Evolutionary conservation across 768 basidiomycete genomes (phyloP), one percentile per base, ranked within the genome.

Genomic region (Asterophora parasitica): DNA sequence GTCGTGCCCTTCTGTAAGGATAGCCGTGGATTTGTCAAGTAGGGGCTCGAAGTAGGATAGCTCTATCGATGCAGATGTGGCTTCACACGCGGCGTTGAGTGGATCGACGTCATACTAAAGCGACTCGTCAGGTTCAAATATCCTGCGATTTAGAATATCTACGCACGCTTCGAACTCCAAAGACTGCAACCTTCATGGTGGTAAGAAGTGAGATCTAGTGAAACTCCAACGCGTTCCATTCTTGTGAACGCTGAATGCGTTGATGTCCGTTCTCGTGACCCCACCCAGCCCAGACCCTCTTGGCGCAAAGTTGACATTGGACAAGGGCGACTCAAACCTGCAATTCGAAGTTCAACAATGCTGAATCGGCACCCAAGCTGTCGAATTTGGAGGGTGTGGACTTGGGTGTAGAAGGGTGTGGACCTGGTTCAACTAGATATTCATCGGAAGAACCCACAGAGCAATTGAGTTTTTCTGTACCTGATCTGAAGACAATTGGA

Each of bases 121-220:
- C 23, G 23, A 23, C 23, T 23, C 6, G 23, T 23, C 23, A 23
- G 23, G 23, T 23, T 23, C 23, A 23, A 23, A 23, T 6, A 23
- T 23, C 6, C 23, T 6, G 23, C 16, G 10, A 10, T 36, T 20
- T 4, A 11, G 1, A 27, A 23, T n/a, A n/a, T 15, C 30, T 13
- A 53, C 59, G 4, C 45, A 69, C 71, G 55, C 65, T 68, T 33
- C 65, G 60, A 6, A 68, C 64, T 44, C 70, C 70, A 58, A 73
- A 73, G 23, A 73, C 68, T 42, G 69, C 70, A 34, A 71, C 61
- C 57, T 71, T 73, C 71, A 73, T 73, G 45, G 42, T 61, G 33
- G 42, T n/a, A 23, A 20, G 39, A 32, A 7, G 20, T 16, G 19
- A 41, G 20, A 8, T n/a, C 12, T 46, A 17, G 19, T 23, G 34